Conservation (phyloP, 345 rosid genomes). For the Acer negundo region DNA sequence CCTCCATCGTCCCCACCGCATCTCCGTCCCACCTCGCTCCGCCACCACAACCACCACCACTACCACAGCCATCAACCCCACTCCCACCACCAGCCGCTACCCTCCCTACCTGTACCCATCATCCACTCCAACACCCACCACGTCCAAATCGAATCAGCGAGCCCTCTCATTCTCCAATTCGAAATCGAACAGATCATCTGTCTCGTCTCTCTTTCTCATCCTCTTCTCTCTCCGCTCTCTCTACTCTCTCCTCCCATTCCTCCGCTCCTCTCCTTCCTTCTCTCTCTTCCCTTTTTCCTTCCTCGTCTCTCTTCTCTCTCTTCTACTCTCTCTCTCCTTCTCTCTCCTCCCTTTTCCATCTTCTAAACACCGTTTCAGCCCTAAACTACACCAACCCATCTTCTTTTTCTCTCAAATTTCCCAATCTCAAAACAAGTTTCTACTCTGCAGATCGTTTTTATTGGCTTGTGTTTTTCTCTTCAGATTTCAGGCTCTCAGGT, state of each 20-base stretch:
- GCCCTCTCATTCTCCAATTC: slow-evolving; percentile 31
- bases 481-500: slow-evolving; percentile 85
- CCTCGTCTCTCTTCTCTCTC: slow-evolving; percentile 43
- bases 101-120: slow-evolving; percentile 41
- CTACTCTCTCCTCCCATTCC: slow-evolving; percentile 61
- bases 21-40: slow-evolving; percentile 55
- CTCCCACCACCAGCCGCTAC: slow-evolving; percentile 28
- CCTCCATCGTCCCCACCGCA: slow-evolving; percentile 72
- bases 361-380: slow-evolving; percentile 24
- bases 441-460: slow-evolving; percentile 55
- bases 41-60: slow-evolving; percentile 7
- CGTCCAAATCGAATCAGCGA: slow-evolving; percentile 59
- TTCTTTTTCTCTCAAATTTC: slow-evolving; percentile 50
- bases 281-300: slow-evolving; percentile 52
- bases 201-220: slow-evolving; percentile 52
- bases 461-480: slow-evolving; percentile 70
- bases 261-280: slow-evolving; percentile 56
- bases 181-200: slow-evolving; percentile 36
- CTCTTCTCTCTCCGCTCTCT: slow-evolving; percentile 56
- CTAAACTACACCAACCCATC: slow-evolving; percentile 32
- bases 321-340: slow-evolving; percentile 36
- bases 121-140: slow-evolving; percentile 68
- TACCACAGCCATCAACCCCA: slow-evolving; percentile 10
- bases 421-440: slow-evolving; percentile 49
- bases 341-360: slow-evolving; percentile 33